Base-by-base conservation (phyloP, 2,329 filamentous ascomycete species). In the Fusarium longipes region DNA sequence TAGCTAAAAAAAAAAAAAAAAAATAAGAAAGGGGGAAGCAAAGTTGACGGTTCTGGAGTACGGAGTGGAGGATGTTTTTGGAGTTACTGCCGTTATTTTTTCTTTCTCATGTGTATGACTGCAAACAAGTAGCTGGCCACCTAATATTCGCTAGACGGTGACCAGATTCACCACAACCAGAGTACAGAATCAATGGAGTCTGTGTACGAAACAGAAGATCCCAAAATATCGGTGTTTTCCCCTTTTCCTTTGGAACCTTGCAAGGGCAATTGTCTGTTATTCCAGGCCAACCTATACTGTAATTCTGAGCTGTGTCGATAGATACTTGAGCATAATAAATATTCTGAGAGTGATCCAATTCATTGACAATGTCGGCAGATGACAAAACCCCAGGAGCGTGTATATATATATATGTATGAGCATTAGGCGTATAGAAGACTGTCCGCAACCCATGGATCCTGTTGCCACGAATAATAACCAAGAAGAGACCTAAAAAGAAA, bases 41-140 rank as follows among this genome's bases (percentile, higher is more conserved):
- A 56, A 68, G 60, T 68, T 62, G 60, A 51, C 40, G 65, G 63
- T 44, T 29, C 61, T 61, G 65, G 65, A 62, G 62, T 66, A 68
- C 29, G 49, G 40, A 47, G 52, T 32, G 56, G 27, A 54, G 42
- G 50, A 20, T n/a, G n/a, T 40, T 53, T 52, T 51, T 62, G 61
- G 65, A 67, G 65, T 68, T 68, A 8, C 49, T 69, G 35, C 17
- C 25, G 45, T 38, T 56, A 32, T 33, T 52, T 50, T 63, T 57
- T 36, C 44, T 50, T 24, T n/a, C 22, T 45, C 29, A 29, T 33
- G 40, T 50, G 35, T 40, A 56, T 29, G 42, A 40, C 15, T 48
- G 45, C n/a, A 33, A 51, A 35, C 27, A 35, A n/a, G n/a, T n/a
- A n/a, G 29, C 42, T 68, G 45, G 42, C 43, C 56, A 29, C 38